Evolutionary conservation across 2,329 filamentous ascomycete genomes (phyloP).

Genomic region (Sporothrix humicola): DNA sequence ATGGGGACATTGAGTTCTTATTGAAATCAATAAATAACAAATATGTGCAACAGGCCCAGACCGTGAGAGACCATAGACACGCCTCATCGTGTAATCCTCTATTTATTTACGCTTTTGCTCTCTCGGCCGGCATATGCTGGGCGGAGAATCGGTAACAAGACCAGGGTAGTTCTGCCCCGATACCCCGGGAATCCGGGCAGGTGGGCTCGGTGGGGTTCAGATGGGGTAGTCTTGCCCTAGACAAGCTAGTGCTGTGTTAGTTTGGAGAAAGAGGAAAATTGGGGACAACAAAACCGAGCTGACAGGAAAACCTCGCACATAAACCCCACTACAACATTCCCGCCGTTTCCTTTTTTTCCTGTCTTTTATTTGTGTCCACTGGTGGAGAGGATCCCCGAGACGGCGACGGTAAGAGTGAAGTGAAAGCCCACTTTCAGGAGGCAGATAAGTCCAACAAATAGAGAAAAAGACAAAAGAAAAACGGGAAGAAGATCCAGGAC

Average conservation of each 20-base stretch:
- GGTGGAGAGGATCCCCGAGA: neutral
- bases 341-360: neutral
- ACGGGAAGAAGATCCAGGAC: neutral
- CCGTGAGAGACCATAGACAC: neutral
- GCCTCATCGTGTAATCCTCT: neutral
- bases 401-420: neutral
- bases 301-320: neutral
- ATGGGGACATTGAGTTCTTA: too few species aligned
- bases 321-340: conserved; percentile 7
- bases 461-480: neutral
- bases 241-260: neutral
- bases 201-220: neutral
- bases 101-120: neutral
- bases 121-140: neutral
- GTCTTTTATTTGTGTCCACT: neutral
- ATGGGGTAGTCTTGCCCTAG: conserved; percentile 5
- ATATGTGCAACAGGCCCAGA: neutral
- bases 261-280: conserved; percentile 2
- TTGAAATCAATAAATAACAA: neutral
- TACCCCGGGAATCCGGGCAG: neutral
- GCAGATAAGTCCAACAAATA: neutral
- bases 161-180: neutral
- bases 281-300: neutral
- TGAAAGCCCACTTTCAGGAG: neutral
- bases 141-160: neutral